Base-by-base conservation (phyloP, 345 rosid species). In the Gossypium raimondii region DNA sequence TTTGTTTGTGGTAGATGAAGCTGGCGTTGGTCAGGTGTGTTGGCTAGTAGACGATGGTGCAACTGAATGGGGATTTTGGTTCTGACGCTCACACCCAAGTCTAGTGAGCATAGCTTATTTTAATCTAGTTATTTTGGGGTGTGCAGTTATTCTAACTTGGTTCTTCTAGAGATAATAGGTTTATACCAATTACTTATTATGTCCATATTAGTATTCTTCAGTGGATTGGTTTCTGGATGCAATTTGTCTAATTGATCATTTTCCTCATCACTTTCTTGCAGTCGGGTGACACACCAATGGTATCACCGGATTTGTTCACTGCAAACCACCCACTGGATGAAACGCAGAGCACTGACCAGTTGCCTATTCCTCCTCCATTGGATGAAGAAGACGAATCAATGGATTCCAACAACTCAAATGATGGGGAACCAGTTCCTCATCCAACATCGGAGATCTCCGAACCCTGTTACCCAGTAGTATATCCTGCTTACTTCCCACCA, bases 301-400 rank as follows among this genome's bases (percentile, higher is more conserved):
- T 64, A 56, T 78, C 89, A 70, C 91, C 87, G 58, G 98, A 93
- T 75, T 77, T 91, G 45, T 80, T 82, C 55, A 61, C 87, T 20
- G 76, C 52, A 51, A 83, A 81, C 67, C 82, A 79, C 72, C 72
- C 75, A 11, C 83, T 78, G 45, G 79, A 69, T 60, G 94, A 89
- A 75, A 68, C 84, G 7, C 86, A 79, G 76, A 84, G 81, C 82
- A 85, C 77, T 24, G 81, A 78, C 72, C 76, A 77, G 25, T 75
- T 86, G 77, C 89, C 84, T 18, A 80, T 79, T 57, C 86, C 83
- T 38, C 89, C 89, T 78, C 80, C 87, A 18, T 76, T 91, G 82
- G 97, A 91, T 41, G 96, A 90, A 81, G 97, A 90, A 86, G 89
- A 91, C 59, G 97, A 93, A 79, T 93, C 99, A 27, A 95, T 95